A percentile compares a stretch with the other conserved stretches of the same genome.
These are phyloP conservation scores for Euphorbia celastroides DNA, from an alignment of 441 rosid genomes.

Conservation along the genomic window DNA sequence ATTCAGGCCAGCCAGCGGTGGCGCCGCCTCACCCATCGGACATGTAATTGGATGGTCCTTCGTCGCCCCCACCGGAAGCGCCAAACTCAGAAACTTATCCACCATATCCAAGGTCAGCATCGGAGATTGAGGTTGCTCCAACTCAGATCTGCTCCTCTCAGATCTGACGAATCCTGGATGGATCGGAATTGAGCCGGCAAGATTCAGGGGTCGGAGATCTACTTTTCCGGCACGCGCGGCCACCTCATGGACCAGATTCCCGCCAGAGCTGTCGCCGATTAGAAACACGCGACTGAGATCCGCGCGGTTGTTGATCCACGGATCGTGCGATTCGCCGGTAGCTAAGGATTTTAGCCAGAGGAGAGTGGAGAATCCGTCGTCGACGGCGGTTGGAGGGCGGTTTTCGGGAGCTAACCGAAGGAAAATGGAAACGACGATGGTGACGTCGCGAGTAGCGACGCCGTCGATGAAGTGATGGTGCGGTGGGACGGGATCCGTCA, in stretches of 20 bases:
- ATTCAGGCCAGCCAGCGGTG: conserved; percentile 28
- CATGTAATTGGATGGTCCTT: conserved; percentile 54
- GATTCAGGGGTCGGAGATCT: conserved; percentile 27
- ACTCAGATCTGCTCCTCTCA: conserved; percentile 48
- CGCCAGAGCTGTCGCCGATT: conserved; percentile 70
- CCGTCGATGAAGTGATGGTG: conserved; percentile 41
- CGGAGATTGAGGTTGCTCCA: conserved; percentile 51
- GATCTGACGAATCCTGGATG: conserved; percentile 60
- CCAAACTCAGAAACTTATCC: conserved; percentile 44
- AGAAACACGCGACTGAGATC: conserved; percentile 51
- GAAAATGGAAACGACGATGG: conserved; percentile 38
- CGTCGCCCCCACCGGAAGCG: conserved; percentile 36
- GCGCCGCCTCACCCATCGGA: conserved; percentile 46
- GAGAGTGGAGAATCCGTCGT: conserved; percentile 47
- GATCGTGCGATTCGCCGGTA: conserved; percentile 22
- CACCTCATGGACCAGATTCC: conserved; percentile 46
- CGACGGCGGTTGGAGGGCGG: conserved; percentile 48
- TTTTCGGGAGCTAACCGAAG: conserved; percentile 56
- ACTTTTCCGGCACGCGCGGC: conserved; percentile 39
- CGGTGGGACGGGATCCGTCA: conserved; percentile 45
- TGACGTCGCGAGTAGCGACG: conserved; percentile 43
- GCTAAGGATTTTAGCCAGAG: conserved; percentile 44
- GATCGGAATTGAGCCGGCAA: conserved; percentile 51
- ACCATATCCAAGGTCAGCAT: conserved; percentile 47
- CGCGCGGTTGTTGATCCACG: conserved; percentile 33